Evolutionary conservation across 2,329 filamentous ascomycete species (phyloP), one percentile per base, ranked within the genome.

Genomic region (Parafenestella ontariensis): DNA sequence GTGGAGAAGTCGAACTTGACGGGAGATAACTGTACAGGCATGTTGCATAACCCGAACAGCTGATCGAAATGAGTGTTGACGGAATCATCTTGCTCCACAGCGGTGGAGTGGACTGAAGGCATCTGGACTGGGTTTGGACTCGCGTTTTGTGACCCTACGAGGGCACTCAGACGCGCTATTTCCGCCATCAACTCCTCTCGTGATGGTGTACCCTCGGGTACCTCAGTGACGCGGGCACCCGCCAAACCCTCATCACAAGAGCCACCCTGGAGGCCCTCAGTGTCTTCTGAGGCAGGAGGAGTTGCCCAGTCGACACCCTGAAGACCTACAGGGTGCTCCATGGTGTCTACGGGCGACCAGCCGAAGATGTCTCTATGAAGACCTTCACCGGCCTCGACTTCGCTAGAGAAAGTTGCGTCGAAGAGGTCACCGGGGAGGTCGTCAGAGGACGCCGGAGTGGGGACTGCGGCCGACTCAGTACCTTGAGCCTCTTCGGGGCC

Each of bases 161-260:
- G 29, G 28, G 49, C 49, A 23, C 46, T 48, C 52, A 59, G 34
- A 18, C 42, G 42, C 8, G 44, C 52, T 11, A 48, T 53, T 23
- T 59, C 56, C 7, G 18, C 33, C 21, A 37, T 24, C 8, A 39
- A 39, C 20, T 20, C 28, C 17, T 50, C 31, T 1, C 49, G 17
- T 1, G 36, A 21, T n/a, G 28, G 37, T 13, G 20, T 17, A 34
- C 31, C 15, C 31, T n/a, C 13, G 31, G 15, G 31, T n/a, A 8
- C 8, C 31, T 34, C 28, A 13, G 11, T 13, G 13, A 13, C 28
- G 3, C 13, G 28, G 8, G 9, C 8, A 13, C 3, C 11, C 2
- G 11, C 28, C 28, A 13, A 31, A 9, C 3, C 3, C 28, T 13
- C 28, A 3, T 31, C 28, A 31, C 28, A 6, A 31, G 28, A 6